Percentiles rank a stretch among this genome's conserved stretches.
Evolutionary conservation across 768 basidiomycete genomes (phyloP).

Genomic region (Boletellus emodensis): DNA sequence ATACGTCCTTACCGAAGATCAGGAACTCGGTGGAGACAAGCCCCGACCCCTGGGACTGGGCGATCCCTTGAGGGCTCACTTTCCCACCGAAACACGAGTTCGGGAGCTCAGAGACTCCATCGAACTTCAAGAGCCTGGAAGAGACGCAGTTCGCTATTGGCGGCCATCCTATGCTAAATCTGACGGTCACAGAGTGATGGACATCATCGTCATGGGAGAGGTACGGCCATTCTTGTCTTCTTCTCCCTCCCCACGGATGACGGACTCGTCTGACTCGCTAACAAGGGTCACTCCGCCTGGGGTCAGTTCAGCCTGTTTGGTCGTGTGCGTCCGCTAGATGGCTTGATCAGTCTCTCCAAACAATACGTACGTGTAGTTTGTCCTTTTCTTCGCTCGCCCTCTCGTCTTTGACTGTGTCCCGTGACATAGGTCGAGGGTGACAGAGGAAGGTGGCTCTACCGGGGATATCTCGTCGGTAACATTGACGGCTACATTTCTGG

Average conservation of each 20-base stretch:
- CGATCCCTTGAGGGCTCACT: constrained; percentile 58
- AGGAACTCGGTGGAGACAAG: constrained; percentile 10
- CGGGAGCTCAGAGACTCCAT: constrained; percentile 47
- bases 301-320: constrained; percentile 80
- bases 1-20: constrained; percentile 51
- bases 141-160: constrained; percentile 28
- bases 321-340: constrained; percentile 76
- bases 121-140: constrained; percentile 43
- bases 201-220: constrained; percentile 74
- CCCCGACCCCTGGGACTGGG: constrained; percentile 46
- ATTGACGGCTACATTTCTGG: constrained; percentile 70
- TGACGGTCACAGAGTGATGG: constrained; percentile 34
- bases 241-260: not conserved
- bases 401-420: not conserved
- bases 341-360: constrained; percentile 76
- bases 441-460: constrained; percentile 81
- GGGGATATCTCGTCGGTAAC: constrained; percentile 76
- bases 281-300: constrained; percentile 87
- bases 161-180: constrained; percentile 23
- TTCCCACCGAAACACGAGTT: constrained; percentile 52
- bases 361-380: constrained; percentile 59
- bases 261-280: constrained; percentile 3
- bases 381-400: constrained; percentile 1
- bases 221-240: constrained; percentile 32
- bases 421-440: constrained; percentile 55